A percentile compares a stretch with the other conserved stretches of the same genome.
These are phyloP conservation scores for Suhomyces xylopsoci DNA, from an alignment of 805 yeast species.

Conservation along the genomic window DNA sequence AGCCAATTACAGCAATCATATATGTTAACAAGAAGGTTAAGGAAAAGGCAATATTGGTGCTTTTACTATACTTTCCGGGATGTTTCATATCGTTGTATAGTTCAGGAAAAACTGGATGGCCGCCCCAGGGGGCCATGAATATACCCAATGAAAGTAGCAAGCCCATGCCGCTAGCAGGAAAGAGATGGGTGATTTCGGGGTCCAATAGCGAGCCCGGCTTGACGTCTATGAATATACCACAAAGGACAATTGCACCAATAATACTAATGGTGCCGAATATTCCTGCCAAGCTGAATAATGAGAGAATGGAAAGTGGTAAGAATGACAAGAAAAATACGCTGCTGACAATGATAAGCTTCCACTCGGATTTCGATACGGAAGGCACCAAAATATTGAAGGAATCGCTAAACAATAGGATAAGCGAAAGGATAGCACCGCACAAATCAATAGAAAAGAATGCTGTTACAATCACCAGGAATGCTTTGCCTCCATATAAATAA, in stretches of 20 bases:
- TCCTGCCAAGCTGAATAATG: conserved; percentile 67
- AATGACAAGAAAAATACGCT: conserved; percentile 52
- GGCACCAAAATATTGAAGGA: conserved; percentile 48
- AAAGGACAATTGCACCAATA: conserved; percentile 52
- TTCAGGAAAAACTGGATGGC: conserved; percentile 78
- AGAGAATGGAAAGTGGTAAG: conserved; percentile 69
- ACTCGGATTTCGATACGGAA: conserved; percentile 7
- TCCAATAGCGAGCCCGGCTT: conserved; percentile 73
- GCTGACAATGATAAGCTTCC: conserved; percentile 28
- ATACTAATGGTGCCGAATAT: conserved; percentile 67
- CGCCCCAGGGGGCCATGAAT: conserved; percentile 80
- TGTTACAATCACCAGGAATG: conserved; percentile 71
- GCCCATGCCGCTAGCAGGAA: conserved; percentile 53
- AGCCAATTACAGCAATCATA: conserved; percentile 64
- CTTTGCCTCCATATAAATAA: conserved; percentile 76
- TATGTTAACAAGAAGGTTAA: conserved; percentile 60
- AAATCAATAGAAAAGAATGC: conserved; percentile 72
- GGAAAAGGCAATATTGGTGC: conserved; percentile 56
- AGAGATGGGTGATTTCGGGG: conserved; percentile 63
- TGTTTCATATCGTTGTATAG: conserved; percentile 69
- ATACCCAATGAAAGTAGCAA: conserved; percentile 64
- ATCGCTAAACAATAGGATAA: conserved; percentile 81
- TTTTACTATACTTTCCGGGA: conserved; percentile 52
- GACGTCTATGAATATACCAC: conserved; percentile 59
- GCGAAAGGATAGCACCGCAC: conserved; percentile 76